Percentiles rank a stretch among this genome's conserved stretches.
phyloP scores from a whole-genome alignment of 345 rosid genomes.

The Citrus unshiu region DNA sequence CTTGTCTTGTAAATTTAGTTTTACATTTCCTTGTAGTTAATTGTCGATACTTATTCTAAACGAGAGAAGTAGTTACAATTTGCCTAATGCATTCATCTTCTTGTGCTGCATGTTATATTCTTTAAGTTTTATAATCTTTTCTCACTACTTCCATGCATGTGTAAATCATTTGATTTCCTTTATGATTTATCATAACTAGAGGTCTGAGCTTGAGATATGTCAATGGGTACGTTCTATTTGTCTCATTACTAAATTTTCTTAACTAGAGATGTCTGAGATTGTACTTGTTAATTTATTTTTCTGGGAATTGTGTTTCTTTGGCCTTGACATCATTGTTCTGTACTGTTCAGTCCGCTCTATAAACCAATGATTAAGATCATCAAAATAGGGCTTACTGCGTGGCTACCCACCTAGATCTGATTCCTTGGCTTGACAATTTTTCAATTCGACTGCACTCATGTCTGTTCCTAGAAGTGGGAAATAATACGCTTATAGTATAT shows the following conservation, averaged over 20 bases:
- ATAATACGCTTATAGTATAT: not conserved
- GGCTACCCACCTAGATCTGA: not conserved
- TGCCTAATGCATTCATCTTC: not conserved
- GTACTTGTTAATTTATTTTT: not conserved
- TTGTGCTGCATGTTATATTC: not conserved
- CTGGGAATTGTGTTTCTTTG: not conserved
- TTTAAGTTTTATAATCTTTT: not conserved
- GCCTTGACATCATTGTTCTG: not conserved
- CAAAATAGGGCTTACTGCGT: not conserved
- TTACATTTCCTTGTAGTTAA: not conserved
- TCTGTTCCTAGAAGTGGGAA: not conserved
- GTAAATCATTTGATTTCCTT: not conserved
- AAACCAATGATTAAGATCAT: not conserved
- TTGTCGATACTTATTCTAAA: not conserved
- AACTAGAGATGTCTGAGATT: not conserved
- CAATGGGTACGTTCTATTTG: not conserved
- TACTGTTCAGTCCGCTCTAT: not conserved
- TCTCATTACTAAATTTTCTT: not conserved
- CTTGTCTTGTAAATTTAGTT: not conserved
- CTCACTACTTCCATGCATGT: not conserved
- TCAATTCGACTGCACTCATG: not conserved
- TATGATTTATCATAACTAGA: not conserved
- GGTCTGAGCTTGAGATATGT: not conserved
- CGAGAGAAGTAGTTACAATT: not conserved
- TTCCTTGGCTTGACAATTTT: not conserved